Percentiles rank a stretch among this genome's conserved stretches.
Conservation (phyloP, 164 flowering plant genomes). For the Berberis thunbergii region DNA sequence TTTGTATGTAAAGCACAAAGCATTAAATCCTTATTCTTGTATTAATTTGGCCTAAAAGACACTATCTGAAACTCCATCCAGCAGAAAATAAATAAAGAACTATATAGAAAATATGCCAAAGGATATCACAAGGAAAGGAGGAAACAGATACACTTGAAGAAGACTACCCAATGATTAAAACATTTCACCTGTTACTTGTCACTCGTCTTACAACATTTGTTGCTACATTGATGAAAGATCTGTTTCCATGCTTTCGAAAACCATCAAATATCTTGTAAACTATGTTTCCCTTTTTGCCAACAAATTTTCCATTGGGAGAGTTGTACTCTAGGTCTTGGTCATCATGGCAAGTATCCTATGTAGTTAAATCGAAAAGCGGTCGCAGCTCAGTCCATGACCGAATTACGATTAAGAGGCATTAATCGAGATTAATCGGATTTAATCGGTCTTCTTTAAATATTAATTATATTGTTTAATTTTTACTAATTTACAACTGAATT, state of each 20-base stretch:
- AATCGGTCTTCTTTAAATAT: no score
- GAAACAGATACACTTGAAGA: neutral
- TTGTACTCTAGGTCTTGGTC: slow-evolving; percentile 18
- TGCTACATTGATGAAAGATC: slow-evolving; percentile 18
- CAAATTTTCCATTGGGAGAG: slow-evolving; percentile 13
- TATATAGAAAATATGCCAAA: neutral
- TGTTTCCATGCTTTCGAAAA: slow-evolving; percentile 29
- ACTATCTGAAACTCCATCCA: neutral
- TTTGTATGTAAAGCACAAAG: no score
- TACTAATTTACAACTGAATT: no score
- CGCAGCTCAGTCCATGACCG: no score
- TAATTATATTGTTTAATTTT: no score
- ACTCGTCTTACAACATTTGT: slow-evolving; percentile 27
- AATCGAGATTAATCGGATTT: no score
- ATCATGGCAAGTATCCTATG: no score
- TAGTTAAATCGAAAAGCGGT: no score
- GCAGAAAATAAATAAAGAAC: neutral
- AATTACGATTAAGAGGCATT: no score
- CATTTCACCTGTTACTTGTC: slow-evolving; percentile 28
- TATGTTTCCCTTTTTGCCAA: slow-evolving; percentile 17
- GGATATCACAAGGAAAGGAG: neutral
- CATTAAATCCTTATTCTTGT: neutral
- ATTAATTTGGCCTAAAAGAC: neutral
- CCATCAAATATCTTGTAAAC: slow-evolving; percentile 26
- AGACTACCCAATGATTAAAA: neutral